Percentiles rank a stretch among this genome's conserved stretches.
Evolutionary conservation across 768 basidiomycete genomes (phyloP).

Genomic region (Mycena olivaceomarginata): DNA sequence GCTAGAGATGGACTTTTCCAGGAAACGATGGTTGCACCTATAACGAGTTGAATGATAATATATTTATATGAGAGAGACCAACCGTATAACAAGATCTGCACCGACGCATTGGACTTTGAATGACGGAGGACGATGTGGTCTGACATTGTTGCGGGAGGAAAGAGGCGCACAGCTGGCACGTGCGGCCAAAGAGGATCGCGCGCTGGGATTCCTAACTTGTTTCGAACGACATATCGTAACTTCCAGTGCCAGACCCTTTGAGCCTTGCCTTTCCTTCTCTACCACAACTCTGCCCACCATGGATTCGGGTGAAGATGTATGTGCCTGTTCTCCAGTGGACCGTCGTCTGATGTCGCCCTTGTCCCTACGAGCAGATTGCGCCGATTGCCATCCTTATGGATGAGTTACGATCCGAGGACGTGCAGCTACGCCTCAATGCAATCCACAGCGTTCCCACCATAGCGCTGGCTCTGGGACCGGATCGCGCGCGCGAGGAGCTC

Average conservation of each 20-base stretch:
- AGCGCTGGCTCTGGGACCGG: conserved; percentile 95
- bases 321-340: conserved; percentile 49
- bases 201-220: conserved; percentile 52
- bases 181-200: neutral
- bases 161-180: neutral
- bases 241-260: neutral
- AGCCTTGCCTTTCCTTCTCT: conserved; percentile 10
- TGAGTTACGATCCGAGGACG: conserved; percentile 98
- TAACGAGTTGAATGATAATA: neutral
- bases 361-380: conserved; percentile 75
- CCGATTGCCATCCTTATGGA: conserved; percentile 99
- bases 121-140: neutral
- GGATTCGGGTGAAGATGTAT: conserved; percentile 86
- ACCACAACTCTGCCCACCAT: conserved; percentile 58
- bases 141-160: neutral
- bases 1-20: conserved; percentile 79
- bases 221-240: conserved; percentile 56
- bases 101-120: conserved; percentile 3
- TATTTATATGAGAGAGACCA: neutral
- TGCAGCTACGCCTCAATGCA: conserved; percentile 95
- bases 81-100: conserved; percentile 81
- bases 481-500: conserved; percentile 96
- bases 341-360: conserved; percentile 28
- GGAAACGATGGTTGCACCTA: conserved; percentile 62
- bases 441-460: conserved; percentile 99